Evolutionary conservation across 331 rosid species (phyloP).

Genomic region (Stylosanthes scabra): DNA sequence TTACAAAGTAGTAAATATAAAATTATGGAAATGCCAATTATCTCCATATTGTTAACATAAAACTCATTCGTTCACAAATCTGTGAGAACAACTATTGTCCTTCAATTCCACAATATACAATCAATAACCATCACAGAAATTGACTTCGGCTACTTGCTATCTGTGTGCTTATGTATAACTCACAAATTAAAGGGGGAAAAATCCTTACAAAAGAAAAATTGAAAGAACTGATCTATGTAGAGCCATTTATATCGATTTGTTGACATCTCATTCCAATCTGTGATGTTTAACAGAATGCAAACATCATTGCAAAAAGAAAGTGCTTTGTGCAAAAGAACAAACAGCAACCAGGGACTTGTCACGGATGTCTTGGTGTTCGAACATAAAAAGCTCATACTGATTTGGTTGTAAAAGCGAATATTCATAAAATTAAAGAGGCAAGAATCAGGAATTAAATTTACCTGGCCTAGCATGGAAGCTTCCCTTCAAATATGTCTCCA

Average conservation of each 20-base stretch:
- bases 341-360: constrained; percentile 5
- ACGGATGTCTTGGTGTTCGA: constrained; percentile 2
- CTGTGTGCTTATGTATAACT: constrained; percentile 19
- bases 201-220: neutral
- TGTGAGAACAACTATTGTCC: constrained; percentile 4
- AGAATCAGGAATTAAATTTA: neutral
- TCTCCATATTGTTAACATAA: neutral
- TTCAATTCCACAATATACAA: constrained; percentile 6
- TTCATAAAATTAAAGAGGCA: neutral
- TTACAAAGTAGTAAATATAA: constrained; percentile 18
- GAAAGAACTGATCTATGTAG: neutral
- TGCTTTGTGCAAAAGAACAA: constrained; percentile 21
- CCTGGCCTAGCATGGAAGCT: neutral
- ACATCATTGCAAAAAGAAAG: constrained; percentile 2
- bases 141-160: constrained; percentile 1
- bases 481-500: neutral
- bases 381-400: constrained; percentile 23
- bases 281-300: constrained; percentile 2
- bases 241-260: neutral
- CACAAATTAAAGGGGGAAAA: no score
- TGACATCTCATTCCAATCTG: neutral
- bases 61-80: neutral
- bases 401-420: neutral
- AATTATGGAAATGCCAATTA: constrained; percentile 15
- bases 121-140: constrained; percentile 12